Base-by-base conservation (phyloP, 1,284 basidiomycete species). In the Gastroboletus turbinatus region DNA sequence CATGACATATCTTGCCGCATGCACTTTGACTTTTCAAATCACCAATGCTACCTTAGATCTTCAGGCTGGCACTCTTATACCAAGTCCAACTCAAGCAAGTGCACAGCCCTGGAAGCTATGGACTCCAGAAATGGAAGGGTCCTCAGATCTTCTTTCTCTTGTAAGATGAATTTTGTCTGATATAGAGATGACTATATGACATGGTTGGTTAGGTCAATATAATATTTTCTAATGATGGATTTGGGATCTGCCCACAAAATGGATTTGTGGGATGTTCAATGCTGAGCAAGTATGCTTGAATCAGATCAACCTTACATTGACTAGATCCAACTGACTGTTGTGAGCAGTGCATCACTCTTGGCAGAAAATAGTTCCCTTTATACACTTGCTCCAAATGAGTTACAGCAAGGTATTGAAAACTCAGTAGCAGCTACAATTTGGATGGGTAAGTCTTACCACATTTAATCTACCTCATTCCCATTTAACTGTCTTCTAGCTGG, bases 401-500 rank as follows among this genome's bases (percentile, higher is more conserved):
- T 59, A 1, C 25, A 60, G 17, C 11, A 51, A 1, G 39, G 8
- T 14, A 38, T 60, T 33, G 36, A 29, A 30, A 2, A 49, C 2
- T 35, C 27, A n/a, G 27, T 19, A 9, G 58, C 58, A 40, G 10
- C 19, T 7, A 19, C 39, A 4, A 36, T 60, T n/a, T 60, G 57
- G 57, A 47, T 43, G 13, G 42, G 58, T 60, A 23, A 16, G n/a
- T 21, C 4, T 43, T 19, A 2, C 0, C 5, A 14, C 2, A 19
- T 21, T 38, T 46, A 42, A 36, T 6, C 13, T 30, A 5, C 8
- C 9, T 29, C 1, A 16, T 9, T 19, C 3, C 1, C 5, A n/a
- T 7, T 42, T 14, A 4, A 23, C 11, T 29, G 0, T 4, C 4
- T 5, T 30, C 9, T 27, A 59, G 58, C 21, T 3, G 57, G 48